Evolutionary conservation across 208 protist species (phyloP).

Genomic region (Endotrypanum monterogeii): DNA sequence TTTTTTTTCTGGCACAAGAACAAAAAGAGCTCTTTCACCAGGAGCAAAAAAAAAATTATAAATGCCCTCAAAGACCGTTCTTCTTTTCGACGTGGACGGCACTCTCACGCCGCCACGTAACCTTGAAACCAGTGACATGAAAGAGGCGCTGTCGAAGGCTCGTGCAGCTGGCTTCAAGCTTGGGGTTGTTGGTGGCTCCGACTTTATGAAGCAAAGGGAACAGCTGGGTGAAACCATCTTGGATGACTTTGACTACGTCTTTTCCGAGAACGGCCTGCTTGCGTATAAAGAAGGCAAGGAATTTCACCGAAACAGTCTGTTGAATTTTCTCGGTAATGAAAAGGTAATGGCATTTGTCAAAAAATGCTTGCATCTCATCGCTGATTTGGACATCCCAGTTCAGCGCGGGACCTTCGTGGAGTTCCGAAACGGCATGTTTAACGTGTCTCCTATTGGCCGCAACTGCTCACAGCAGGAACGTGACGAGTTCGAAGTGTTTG

Average conservation of each 20-base stretch:
- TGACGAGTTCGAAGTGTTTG: constrained; percentile 97
- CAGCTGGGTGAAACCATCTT: constrained; percentile 94
- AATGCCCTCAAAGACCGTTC: constrained; percentile 53
- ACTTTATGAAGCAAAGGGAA: constrained; percentile 98
- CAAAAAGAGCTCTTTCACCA: not conserved
- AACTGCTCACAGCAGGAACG: constrained; percentile 98
- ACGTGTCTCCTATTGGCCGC: constrained; percentile 99
- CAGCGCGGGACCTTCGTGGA: constrained; percentile 99
- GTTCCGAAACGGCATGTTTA: constrained; percentile 99
- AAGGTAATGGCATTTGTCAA: constrained; percentile 96
- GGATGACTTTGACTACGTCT: constrained; percentile 97
- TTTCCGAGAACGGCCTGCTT: constrained; percentile 98
- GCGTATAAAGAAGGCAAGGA: constrained; percentile 91
- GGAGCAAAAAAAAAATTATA: not conserved
- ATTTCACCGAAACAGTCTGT: constrained; percentile 91
- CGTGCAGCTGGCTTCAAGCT: constrained; percentile 87
- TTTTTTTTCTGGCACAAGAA: not conserved
- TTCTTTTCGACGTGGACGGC: constrained; percentile 97
- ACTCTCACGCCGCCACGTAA: constrained; percentile 90
- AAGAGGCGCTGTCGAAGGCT: constrained; percentile 79
- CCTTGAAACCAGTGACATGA: constrained; percentile 89
- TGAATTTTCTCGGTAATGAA: constrained; percentile 94
- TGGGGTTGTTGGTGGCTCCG: constrained; percentile 99
- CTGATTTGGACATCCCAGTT: constrained; percentile 97
- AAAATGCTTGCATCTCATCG: constrained; percentile 93